These are phyloP conservation scores for Artemisia argyi DNA, from an alignment of 129 eudicot genomes.

Conservation along the genomic window DNA sequence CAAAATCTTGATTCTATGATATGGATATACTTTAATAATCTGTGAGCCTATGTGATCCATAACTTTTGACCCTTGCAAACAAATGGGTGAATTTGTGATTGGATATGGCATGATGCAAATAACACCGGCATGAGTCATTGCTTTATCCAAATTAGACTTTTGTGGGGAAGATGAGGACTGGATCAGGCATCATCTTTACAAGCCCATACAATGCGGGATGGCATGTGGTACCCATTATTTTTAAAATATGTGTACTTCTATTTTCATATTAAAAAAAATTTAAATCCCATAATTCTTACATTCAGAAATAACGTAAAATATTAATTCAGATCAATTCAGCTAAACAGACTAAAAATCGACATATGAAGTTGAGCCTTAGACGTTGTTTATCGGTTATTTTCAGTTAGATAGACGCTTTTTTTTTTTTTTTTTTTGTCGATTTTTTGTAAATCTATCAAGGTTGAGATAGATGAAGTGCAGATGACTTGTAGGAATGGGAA, in stretches of 20 bases:
- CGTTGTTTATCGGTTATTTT: background rate
- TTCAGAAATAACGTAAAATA: background rate
- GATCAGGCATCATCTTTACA: constrained; percentile 29
- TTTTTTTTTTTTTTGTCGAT: too few species aligned
- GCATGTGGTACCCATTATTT: constrained; percentile 21
- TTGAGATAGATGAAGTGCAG: constrained; percentile 11
- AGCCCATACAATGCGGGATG: constrained; percentile 33
- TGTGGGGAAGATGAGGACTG: constrained; percentile 29
- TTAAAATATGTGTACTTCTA: background rate
- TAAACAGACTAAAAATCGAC: background rate
- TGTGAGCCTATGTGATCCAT: constrained; percentile 9
- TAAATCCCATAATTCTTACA: background rate
- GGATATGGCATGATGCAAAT: constrained; percentile 29
- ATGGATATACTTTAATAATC: background rate
- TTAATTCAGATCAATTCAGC: background rate
- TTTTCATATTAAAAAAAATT: background rate
- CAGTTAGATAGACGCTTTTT: background rate
- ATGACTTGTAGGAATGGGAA: constrained; percentile 23
- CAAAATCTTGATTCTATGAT: constrained; percentile 13
- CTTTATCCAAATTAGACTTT: constrained; percentile 23
- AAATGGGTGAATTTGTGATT: constrained; percentile 21
- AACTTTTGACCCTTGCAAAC: constrained; percentile 15
- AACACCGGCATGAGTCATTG: constrained; percentile 24
- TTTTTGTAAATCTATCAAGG: background rate
- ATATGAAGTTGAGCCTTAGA: background rate